Percentiles rank a stretch among this genome's conserved stretches.
phyloP scores from a whole-genome alignment of 768 basidiomycete species.

The Rickenella mellea region DNA sequence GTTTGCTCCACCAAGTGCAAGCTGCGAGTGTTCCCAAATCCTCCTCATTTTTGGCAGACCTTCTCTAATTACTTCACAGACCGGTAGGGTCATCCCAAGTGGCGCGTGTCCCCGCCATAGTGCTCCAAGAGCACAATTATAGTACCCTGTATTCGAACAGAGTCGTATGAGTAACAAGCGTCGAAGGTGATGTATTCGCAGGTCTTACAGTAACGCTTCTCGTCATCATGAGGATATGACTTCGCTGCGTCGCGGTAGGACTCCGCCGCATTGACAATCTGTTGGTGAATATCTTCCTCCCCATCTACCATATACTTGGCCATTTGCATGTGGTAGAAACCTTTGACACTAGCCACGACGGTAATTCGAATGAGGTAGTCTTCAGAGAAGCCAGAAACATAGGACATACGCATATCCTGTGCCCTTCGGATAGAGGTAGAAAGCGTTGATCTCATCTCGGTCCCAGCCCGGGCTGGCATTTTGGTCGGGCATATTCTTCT shows the following conservation, averaged over 20 bases:
- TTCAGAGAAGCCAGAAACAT: background rate
- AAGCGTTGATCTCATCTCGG: conserved; percentile 20
- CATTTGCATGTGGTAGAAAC: conserved; percentile 18
- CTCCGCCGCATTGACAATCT: conserved; percentile 14
- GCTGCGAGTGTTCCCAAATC: background rate
- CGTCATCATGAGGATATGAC: conserved; percentile 28
- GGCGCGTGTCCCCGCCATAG: background rate
- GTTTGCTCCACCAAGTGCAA: background rate
- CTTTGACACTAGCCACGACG: conserved; percentile 16
- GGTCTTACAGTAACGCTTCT: conserved; percentile 18
- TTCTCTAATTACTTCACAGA: background rate
- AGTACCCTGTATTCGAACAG: background rate
- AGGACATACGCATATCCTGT: conserved; percentile 25
- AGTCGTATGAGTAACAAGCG: background rate
- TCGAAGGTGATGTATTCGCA: background rate
- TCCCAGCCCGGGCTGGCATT: background rate
- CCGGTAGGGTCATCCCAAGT: background rate
- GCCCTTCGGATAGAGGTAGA: conserved; percentile 27
- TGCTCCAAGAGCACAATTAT: background rate
- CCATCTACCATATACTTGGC: conserved; percentile 11
- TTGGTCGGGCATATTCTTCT: too few species aligned
- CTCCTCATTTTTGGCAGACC: background rate
- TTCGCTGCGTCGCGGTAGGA: conserved; percentile 24
- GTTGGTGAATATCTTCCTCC: conserved; percentile 5
- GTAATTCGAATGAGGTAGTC: background rate